A percentile compares a stretch with the other conserved stretches of the same genome.
Evolutionary conservation across 805 yeast genomes (phyloP).

Genomic region (Candida taoyuanica): DNA sequence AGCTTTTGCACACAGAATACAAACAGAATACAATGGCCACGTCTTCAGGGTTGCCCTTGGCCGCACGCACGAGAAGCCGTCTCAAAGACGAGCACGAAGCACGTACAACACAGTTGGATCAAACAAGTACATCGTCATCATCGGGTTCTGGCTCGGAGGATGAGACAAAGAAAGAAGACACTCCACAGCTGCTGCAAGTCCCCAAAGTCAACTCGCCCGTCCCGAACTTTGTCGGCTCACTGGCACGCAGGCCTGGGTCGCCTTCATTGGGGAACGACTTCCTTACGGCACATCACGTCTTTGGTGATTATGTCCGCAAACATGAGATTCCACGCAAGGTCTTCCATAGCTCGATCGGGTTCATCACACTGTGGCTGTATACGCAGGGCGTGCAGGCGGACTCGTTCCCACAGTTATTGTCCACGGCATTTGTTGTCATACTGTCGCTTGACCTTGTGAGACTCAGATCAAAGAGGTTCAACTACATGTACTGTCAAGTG

Average conservation of each 20-base stretch:
- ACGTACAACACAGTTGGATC: slow-evolving; percentile 5
- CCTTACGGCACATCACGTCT: slow-evolving; percentile 38
- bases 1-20: not conserved
- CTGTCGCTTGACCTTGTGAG: slow-evolving; percentile 65
- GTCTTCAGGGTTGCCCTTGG: slow-evolving; percentile 11
- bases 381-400: slow-evolving; percentile 51
- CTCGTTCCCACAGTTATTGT: slow-evolving; percentile 57
- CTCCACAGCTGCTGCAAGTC: not conserved
- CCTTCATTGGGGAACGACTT: slow-evolving; percentile 21
- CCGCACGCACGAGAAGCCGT: slow-evolving; percentile 12
- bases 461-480: slow-evolving; percentile 55
- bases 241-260: slow-evolving; percentile 7
- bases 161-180: slow-evolving; percentile 4
- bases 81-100: slow-evolving; percentile 11
- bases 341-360: slow-evolving; percentile 86
- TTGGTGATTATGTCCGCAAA: slow-evolving; percentile 55
- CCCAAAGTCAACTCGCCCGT: too few relatives aligned
- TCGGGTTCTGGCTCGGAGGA: slow-evolving; percentile 9
- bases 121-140: slow-evolving; percentile 10
- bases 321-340: slow-evolving; percentile 88
- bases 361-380: slow-evolving; percentile 71
- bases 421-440: slow-evolving; percentile 49
- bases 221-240: slow-evolving; percentile 15
- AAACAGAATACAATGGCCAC: slow-evolving; percentile 5
- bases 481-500: slow-evolving; percentile 56